phyloP scores from a whole-genome alignment of 2,329 filamentous ascomycete genomes.

The Aurifilum marmelostoma region DNA sequence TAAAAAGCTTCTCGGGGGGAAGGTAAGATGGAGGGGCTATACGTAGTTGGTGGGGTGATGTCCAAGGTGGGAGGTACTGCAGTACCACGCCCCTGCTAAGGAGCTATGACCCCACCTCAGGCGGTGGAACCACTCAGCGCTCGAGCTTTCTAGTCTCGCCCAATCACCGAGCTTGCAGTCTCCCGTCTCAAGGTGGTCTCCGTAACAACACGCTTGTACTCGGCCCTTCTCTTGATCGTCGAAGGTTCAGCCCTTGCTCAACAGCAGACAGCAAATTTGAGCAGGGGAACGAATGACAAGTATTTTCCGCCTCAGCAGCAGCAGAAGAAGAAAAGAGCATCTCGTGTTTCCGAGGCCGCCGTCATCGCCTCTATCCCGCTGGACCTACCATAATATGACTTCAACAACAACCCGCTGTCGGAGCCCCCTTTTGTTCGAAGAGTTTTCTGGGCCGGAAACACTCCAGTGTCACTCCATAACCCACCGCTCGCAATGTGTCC shows the following conservation, averaged over 20 bases:
- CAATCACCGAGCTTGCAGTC: neutral
- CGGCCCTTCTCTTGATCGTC: neutral
- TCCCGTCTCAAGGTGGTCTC: neutral
- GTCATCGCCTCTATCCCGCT: conserved; percentile 18
- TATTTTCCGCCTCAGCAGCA: conserved; percentile 14
- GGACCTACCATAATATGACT: neutral
- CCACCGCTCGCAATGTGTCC: conserved; percentile 22
- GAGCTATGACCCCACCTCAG: conserved; percentile 16
- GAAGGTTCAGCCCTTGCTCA: neutral
- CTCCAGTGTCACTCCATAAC: conserved; percentile 28
- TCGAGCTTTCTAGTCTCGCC: neutral
- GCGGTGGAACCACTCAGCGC: conserved; percentile 18
- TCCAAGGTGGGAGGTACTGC: neutral
- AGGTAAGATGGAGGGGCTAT: conserved; percentile 21
- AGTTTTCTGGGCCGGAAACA: conserved; percentile 22
- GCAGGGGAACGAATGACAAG: neutral
- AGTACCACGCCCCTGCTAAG: conserved; percentile 11
- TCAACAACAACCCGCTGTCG: conserved; percentile 26
- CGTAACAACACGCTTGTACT: conserved; percentile 8
- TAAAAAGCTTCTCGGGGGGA: conserved; percentile 26
- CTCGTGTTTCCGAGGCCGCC: conserved; percentile 27
- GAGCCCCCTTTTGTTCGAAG: conserved; percentile 21
- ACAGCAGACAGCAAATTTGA: neutral
- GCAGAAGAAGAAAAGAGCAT: no score
- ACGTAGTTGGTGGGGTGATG: conserved; percentile 25